Percentiles rank a stretch among this genome's conserved stretches.
phyloP scores from a whole-genome alignment of 2,329 filamentous ascomycete genomes.

The Cladosporium sp. region DNA sequence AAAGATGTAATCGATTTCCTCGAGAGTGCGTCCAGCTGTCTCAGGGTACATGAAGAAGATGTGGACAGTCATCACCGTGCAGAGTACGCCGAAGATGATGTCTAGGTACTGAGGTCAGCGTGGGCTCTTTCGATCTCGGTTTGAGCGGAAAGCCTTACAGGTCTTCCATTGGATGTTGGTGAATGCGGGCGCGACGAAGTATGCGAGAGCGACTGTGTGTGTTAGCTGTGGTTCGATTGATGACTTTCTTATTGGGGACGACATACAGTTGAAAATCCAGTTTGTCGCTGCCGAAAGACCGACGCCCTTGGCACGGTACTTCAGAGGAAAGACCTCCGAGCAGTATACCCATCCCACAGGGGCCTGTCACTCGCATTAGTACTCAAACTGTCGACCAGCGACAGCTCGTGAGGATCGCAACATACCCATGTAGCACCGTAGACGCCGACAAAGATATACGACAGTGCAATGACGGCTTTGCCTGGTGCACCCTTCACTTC shows the following conservation, averaged over 20 bases:
- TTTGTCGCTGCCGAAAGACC: constrained; percentile 58
- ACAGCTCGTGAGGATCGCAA: too few relatives aligned
- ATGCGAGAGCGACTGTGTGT: constrained; percentile 45
- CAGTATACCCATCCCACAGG: constrained; percentile 64
- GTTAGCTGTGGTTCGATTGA: constrained; percentile 44
- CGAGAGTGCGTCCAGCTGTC: constrained; percentile 65
- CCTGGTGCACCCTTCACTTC: constrained; percentile 37
- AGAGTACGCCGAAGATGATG: constrained; percentile 72
- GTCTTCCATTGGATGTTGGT: constrained; percentile 54
- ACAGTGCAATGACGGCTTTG: constrained; percentile 59
- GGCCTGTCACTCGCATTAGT: constrained; percentile 29
- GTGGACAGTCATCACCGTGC: constrained; percentile 63
- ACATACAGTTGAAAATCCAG: constrained; percentile 52
- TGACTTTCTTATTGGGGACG: too few relatives aligned
- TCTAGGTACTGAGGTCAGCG: too few relatives aligned
- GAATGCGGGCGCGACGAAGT: constrained; percentile 57
- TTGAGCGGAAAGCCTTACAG: constrained; percentile 44
- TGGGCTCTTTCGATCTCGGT: too few relatives aligned
- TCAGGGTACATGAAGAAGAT: constrained; percentile 65
- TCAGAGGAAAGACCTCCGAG: constrained; percentile 56
- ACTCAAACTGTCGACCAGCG: too few relatives aligned
- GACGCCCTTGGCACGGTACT: constrained; percentile 60
- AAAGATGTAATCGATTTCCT: constrained; percentile 73
- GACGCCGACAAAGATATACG: constrained; percentile 69
- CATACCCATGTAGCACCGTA: constrained; percentile 59